Percentiles rank a stretch among this genome's conserved stretches.
These are phyloP conservation scores for Daldinia loculata DNA, from an alignment of 495 filamentous ascomycete genomes.

Conservation along the genomic window DNA sequence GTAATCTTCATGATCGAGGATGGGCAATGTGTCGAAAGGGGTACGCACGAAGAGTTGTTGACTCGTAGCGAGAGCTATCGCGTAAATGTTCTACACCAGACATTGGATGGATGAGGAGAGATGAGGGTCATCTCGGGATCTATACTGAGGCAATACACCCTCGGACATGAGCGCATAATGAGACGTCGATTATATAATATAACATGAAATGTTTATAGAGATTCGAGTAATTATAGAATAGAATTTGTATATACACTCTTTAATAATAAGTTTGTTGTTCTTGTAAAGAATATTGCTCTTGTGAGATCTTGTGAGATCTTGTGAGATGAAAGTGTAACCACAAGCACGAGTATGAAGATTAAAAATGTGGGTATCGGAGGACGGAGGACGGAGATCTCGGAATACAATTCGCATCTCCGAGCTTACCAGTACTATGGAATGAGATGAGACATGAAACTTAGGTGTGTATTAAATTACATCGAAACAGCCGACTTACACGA, in stretches of 20 bases:
- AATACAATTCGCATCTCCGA: not conserved
- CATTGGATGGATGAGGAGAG: slow-evolving; percentile 38
- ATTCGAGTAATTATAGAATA: not conserved
- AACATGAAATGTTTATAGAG: not conserved
- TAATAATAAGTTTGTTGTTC: not conserved
- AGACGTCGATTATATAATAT: not conserved
- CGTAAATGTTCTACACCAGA: slow-evolving; percentile 60
- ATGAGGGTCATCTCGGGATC: not conserved
- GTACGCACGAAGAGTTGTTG: slow-evolving; percentile 74
- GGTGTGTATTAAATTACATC: too few species aligned
- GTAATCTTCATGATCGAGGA: slow-evolving; percentile 78
- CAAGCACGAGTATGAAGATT: not conserved
- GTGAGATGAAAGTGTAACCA: not conserved
- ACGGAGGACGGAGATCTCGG: slow-evolving; percentile 1
- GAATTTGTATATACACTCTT: not conserved
- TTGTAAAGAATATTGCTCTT: not conserved
- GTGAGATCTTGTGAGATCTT: not conserved
- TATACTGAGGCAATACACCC: not conserved
- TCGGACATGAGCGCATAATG: not conserved
- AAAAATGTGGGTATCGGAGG: not conserved
- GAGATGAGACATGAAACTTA: too few species aligned
- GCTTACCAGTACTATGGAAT: not conserved
- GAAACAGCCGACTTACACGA: too few species aligned
- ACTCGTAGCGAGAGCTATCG: slow-evolving; percentile 66
- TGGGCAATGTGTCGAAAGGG: slow-evolving; percentile 70